These are phyloP conservation scores for Alternaria consortialis DNA, from an alignment of 2,329 filamentous ascomycete species.

Conservation along the genomic window DNA sequence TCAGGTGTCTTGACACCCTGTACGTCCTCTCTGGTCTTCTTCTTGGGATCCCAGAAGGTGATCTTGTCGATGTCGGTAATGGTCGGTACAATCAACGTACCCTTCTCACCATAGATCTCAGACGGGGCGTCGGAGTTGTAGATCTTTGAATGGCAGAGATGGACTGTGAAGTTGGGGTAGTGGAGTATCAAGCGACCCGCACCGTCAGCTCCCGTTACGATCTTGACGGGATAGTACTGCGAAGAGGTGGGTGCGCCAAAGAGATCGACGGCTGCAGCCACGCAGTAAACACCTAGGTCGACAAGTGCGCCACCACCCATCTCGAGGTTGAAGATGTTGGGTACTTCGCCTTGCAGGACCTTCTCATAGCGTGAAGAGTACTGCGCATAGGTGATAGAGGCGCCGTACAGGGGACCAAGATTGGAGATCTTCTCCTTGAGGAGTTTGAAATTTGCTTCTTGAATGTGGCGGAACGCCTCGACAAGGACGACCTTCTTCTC, in stretches of 20 bases:
- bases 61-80: constrained; percentile 58
- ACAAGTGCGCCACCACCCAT: constrained; percentile 58
- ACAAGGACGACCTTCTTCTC: constrained; percentile 55
- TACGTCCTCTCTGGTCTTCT: constrained; percentile 54
- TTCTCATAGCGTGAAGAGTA: constrained; percentile 59
- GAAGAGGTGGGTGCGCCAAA: constrained; percentile 56
- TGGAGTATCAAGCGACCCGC: constrained; percentile 56
- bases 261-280: constrained; percentile 58
- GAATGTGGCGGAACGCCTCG: constrained; percentile 61
- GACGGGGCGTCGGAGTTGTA: constrained; percentile 55
- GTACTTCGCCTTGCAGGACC: constrained; percentile 56
- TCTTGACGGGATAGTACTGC: constrained; percentile 55
- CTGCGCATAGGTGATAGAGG: constrained; percentile 55
- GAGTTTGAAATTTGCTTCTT: constrained; percentile 60
- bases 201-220: constrained; percentile 58
- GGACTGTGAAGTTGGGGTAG: constrained; percentile 57
- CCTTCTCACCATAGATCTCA: constrained; percentile 60
- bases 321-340: constrained; percentile 60
- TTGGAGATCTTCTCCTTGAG: constrained; percentile 50
- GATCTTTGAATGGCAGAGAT: constrained; percentile 55
- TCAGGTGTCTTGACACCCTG: constrained; percentile 47
- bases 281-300: constrained; percentile 60
- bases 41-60: constrained; percentile 54
- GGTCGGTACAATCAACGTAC: constrained; percentile 55
- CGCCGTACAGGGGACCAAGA: constrained; percentile 57